phyloP scores from a whole-genome alignment of 2,329 filamentous ascomycete genomes.

The Aspergillus sp. region DNA sequence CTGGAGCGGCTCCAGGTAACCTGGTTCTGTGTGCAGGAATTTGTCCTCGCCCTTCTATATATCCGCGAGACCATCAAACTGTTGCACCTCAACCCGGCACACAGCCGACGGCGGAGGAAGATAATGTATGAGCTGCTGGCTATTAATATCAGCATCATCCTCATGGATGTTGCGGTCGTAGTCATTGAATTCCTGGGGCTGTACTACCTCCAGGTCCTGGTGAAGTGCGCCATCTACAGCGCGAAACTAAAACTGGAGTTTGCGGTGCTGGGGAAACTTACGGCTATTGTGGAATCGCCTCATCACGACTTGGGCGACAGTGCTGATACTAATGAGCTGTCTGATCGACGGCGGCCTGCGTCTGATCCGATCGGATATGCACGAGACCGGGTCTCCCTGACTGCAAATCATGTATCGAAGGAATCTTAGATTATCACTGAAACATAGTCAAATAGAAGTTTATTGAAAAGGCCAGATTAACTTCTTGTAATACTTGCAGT shows the following conservation, averaged over 20 bases:
- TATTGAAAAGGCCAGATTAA: too few relatives aligned
- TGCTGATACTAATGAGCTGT: too few relatives aligned
- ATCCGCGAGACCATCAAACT: not conserved
- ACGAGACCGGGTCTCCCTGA: too few relatives aligned
- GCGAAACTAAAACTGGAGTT: not conserved
- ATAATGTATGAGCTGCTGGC: not conserved
- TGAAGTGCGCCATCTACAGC: not conserved
- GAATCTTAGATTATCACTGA: too few relatives aligned
- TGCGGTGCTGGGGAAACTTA: not conserved
- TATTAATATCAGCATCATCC: not conserved
- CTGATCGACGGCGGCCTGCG: too few relatives aligned
- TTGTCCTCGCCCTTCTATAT: not conserved
- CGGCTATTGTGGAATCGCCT: too few relatives aligned
- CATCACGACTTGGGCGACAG: too few relatives aligned
- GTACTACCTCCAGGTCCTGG: not conserved
- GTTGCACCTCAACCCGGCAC: not conserved
- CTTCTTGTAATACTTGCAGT: too few relatives aligned
- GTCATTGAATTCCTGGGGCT: not conserved
- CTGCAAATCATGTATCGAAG: too few relatives aligned
- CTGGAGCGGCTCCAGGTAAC: constrained; percentile 24
- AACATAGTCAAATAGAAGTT: too few relatives aligned
- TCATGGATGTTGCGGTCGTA: not conserved
- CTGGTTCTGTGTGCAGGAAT: constrained; percentile 23
- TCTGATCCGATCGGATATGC: too few relatives aligned
- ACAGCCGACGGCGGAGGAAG: not conserved